Base-by-base conservation (phyloP, 2,329 filamentous ascomycete species). In the Spiromastix sp. region DNA sequence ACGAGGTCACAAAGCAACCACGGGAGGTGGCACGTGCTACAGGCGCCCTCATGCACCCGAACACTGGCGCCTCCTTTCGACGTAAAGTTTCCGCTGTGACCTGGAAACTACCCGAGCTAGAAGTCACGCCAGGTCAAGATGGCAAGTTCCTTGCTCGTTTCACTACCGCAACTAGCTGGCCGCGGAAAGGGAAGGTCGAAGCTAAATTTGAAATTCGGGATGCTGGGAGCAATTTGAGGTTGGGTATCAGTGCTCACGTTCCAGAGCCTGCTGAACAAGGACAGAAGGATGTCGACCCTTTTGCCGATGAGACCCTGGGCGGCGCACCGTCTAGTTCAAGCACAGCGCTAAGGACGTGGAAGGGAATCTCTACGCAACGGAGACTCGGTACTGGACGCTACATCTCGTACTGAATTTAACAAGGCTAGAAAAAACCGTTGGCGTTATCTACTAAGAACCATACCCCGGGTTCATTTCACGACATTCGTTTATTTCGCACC, bases 121-220 rank as follows among this genome's bases (percentile, higher is more conserved):
- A 69, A 29, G 63, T 73, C 6, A 77, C 77, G 34, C 47, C 54
- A 32, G 59, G 63, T 20, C 57, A 64, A 22, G 71, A 75, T 44
- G 72, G 81, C 49, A 89, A 85, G 60, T 75, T 95, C 39, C 78
- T 94, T 5, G 91, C 85, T 40, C 76, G 86, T 3, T 82, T 98
- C 47, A 65, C 79, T 16, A 84, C 83, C 0, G 80, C 87, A 21
- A 75, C 74, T 16, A 69, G 75, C 34, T 76, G 76, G 48, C 78
- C 83, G 0, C 77, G 75, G 43, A 74, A 82, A 4, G 85, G 86
- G 0, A 77, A 75, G 36, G 72, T 93, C 6, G 89, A 98, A 56
- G 84, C 84, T 1, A 70, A 79, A 37, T 95, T 87, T 77, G 86
- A 94, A 54, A 64, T 81, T 15, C 55, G 52, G 30, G 70, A 65